Evolutionary conservation across 345 rosid species (phyloP).

Genomic region (Streptanthus diversifolius): DNA sequence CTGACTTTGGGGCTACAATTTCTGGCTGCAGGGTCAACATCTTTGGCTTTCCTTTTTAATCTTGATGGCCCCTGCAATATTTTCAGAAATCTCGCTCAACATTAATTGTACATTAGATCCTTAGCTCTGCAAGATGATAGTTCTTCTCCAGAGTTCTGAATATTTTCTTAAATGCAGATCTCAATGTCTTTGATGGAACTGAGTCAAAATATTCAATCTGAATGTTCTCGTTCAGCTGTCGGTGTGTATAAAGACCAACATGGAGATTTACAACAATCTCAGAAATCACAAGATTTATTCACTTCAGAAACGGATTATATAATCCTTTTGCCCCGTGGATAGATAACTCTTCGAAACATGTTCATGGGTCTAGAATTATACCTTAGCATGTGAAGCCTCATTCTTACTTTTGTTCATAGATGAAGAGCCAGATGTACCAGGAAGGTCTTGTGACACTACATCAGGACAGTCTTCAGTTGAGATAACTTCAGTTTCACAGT

Average conservation of each 20-base stretch:
- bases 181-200: conserved; percentile 26
- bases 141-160: conserved; percentile 27
- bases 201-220: conserved; percentile 27
- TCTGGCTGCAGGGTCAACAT: conserved; percentile 33
- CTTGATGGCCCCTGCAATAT: conserved; percentile 38
- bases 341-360: conserved; percentile 5
- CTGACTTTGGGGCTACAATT: conserved; percentile 32
- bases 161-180: conserved; percentile 18
- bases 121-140: conserved; percentile 20
- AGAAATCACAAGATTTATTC: conserved; percentile 25
- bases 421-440: conserved; percentile 35
- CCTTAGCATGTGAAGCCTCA: conserved; percentile 41
- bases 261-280: conserved; percentile 25
- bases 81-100: conserved; percentile 28
- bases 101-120: conserved; percentile 9
- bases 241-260: conserved; percentile 3
- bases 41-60: conserved; percentile 52
- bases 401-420: conserved; percentile 22
- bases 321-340: conserved; percentile 5
- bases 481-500: conserved; percentile 29
- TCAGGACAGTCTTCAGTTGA: conserved; percentile 31
- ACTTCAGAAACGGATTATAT: conserved; percentile 2
- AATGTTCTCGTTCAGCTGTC: conserved; percentile 15
- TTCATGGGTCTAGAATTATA: conserved; percentile 25
- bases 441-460: conserved; percentile 34